phyloP scores from a whole-genome alignment of 2,329 filamentous ascomycete genomes.

The Fusarium vanettenii region DNA sequence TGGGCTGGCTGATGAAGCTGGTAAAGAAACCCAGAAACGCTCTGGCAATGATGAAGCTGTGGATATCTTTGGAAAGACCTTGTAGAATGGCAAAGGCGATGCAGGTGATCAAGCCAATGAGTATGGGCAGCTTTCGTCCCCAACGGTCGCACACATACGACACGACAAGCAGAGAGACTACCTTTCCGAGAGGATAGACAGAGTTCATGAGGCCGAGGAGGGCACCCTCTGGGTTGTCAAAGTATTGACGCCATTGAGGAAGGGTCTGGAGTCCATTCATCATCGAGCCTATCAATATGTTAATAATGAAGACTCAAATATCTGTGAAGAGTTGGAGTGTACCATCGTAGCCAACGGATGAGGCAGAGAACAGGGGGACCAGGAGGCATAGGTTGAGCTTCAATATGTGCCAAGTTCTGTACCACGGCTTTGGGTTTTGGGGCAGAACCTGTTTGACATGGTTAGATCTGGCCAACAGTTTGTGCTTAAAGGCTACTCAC shows the following conservation, averaged over 20 bases:
- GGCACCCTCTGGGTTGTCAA: conserved; percentile 48
- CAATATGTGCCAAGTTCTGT: not conserved
- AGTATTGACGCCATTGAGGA: conserved; percentile 53
- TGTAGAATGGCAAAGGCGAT: not conserved
- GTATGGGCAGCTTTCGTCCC: conserved; percentile 53
- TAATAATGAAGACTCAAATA: not conserved
- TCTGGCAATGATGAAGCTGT: not conserved
- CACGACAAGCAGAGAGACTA: conserved; percentile 50
- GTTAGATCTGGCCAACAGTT: not conserved
- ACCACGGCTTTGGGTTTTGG: not conserved
- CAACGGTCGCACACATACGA: conserved; percentile 50
- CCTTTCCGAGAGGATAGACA: conserved; percentile 51
- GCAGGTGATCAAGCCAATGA: conserved; percentile 41
- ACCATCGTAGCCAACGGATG: not conserved
- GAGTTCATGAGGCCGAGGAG: conserved; percentile 51
- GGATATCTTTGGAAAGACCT: not conserved
- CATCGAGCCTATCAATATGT: conserved; percentile 45
- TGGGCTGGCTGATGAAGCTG: not conserved
- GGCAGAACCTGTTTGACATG: not conserved
- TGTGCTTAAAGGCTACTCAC: not conserved
- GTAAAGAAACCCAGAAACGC: not conserved
- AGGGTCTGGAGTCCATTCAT: conserved; percentile 58
- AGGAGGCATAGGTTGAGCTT: not conserved
- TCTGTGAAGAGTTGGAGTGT: not conserved
- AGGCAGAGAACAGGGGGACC: not conserved